phyloP scores from a whole-genome alignment of 345 rosid genomes.

The Melaleuca quinquenervia region DNA sequence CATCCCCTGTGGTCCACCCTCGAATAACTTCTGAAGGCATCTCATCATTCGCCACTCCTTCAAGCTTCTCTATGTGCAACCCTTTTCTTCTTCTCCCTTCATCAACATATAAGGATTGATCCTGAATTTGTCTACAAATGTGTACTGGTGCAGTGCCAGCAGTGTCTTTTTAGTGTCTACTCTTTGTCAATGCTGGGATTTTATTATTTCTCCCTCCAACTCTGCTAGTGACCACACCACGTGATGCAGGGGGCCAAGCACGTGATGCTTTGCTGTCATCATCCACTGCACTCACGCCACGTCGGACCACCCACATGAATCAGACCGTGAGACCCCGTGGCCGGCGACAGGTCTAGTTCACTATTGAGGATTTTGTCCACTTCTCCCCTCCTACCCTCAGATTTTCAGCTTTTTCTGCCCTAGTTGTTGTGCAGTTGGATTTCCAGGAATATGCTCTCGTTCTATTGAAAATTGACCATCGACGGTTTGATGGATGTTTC shows the following conservation, averaged over 20 bases:
- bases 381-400: background rate
- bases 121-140: background rate
- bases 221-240: background rate
- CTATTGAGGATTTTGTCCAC: background rate
- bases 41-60: background rate
- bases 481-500: background rate
- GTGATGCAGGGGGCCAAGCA: slow-evolving; percentile 6
- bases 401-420: background rate
- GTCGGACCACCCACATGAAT: background rate
- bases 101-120: background rate
- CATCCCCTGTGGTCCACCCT: background rate
- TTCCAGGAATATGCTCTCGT: background rate
- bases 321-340: background rate
- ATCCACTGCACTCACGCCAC: slow-evolving; percentile 4
- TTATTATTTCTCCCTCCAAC: background rate
- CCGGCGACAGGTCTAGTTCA: background rate
- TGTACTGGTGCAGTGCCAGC: background rate
- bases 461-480: background rate
- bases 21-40: background rate
- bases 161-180: background rate
- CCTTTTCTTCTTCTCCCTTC: background rate
- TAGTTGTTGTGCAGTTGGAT: background rate
- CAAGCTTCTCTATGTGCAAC: background rate
- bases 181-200: background rate
- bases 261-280: background rate